Evolutionary conservation across 129 eudicot species (phyloP).

Genomic region (Artemisia tridentata): DNA sequence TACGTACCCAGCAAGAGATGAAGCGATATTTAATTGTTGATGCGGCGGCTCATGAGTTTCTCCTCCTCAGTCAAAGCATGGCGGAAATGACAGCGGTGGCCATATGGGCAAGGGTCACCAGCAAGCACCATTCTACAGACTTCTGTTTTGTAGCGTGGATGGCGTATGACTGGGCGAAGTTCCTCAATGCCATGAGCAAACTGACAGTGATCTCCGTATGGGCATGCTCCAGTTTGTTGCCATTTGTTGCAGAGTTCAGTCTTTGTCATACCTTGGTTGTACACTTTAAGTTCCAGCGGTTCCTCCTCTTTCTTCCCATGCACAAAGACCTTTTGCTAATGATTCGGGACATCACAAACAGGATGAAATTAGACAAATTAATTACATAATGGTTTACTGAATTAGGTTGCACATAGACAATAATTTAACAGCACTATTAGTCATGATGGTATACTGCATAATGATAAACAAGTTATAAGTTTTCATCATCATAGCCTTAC

Average conservation of each 20-base stretch:
- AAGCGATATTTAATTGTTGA: constrained; percentile 19
- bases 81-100: constrained; percentile 97
- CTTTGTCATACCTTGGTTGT: constrained; percentile 83
- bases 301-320: constrained; percentile 56
- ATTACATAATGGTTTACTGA: constrained; percentile 2
- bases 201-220: constrained; percentile 82
- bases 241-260: constrained; percentile 98
- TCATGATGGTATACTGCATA: constrained; percentile 1
- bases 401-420: constrained; percentile 2
- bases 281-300: constrained; percentile 64
- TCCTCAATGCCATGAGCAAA: constrained; percentile 91
- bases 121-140: constrained; percentile 88
- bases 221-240: constrained; percentile 90
- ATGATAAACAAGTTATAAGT: background rate
- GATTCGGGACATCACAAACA: constrained; percentile 9
- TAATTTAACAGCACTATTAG: background rate
- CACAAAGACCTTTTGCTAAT: constrained; percentile 73
- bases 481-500: background rate
- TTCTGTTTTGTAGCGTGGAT: constrained; percentile 98
- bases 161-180: constrained; percentile 86
- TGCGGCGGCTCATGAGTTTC: constrained; percentile 42
- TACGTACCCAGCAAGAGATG: constrained; percentile 18
- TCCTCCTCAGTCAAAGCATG: constrained; percentile 75
- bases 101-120: constrained; percentile 83
- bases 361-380: background rate